Percentiles rank a stretch among this genome's conserved stretches.
These are phyloP conservation scores for Pascua sp. DNA, from an alignment of 1,284 basidiomycete species.

Conservation along the genomic window DNA sequence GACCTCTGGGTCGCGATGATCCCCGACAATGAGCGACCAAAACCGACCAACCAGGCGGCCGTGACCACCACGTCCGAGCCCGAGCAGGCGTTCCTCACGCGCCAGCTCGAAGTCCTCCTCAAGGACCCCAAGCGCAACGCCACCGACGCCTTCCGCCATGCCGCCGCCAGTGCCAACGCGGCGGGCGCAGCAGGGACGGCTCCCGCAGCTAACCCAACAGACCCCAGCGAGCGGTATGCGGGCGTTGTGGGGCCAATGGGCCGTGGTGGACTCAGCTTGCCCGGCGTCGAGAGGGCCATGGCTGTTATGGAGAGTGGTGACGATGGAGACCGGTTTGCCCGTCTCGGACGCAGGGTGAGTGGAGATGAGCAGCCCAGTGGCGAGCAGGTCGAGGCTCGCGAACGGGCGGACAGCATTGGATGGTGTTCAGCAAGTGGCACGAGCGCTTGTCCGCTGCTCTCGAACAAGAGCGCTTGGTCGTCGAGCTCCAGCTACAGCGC, in stretches of 20 bases:
- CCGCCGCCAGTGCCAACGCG: conserved; percentile 52
- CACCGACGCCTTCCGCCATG: conserved; percentile 75
- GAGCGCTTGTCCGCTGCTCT: no score
- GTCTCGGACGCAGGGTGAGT: conserved; percentile 35
- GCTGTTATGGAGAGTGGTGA: conserved; percentile 70
- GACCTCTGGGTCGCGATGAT: conserved; percentile 48
- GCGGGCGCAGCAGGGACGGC: conserved; percentile 2
- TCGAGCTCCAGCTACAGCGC: no score
- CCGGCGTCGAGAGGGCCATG: conserved; percentile 78
- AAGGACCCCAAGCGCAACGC: conserved; percentile 85
- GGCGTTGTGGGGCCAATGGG: conserved; percentile 82
- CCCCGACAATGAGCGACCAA: conserved; percentile 37
- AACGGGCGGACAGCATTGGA: no score
- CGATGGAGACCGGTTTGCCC: conserved; percentile 41
- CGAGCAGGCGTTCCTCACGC: conserved; percentile 80
- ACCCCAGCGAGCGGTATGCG: conserved; percentile 41
- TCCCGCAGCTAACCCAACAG: background rate
- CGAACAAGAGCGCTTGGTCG: no score
- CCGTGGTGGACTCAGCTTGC: conserved; percentile 72
- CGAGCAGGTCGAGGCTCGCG: no score
- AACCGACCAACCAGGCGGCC: conserved; percentile 8
- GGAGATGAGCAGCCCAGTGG: no score
- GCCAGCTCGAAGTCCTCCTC: conserved; percentile 81
- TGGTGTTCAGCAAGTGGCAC: no score
- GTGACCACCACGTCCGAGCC: conserved; percentile 51